phyloP scores from a whole-genome alignment of 2,329 filamentous ascomycete genomes.

The Botrytis pseudocinerea region DNA sequence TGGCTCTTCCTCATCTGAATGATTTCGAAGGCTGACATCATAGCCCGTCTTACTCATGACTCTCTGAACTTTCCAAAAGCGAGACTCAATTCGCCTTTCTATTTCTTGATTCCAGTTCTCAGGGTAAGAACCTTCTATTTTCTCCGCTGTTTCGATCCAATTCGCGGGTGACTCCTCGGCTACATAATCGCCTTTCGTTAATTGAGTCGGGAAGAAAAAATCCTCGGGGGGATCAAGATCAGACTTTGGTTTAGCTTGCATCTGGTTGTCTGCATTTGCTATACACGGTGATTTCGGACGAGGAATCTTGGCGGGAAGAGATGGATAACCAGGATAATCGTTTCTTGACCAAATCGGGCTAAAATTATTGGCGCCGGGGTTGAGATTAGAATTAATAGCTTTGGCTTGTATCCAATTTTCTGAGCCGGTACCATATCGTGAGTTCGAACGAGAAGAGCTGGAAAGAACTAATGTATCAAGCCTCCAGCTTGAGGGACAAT shows the following conservation, averaged over 20 bases:
- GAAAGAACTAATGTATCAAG: too few relatives aligned
- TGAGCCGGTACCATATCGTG: not conserved
- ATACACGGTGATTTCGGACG: not conserved
- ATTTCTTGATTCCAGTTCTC: not conserved
- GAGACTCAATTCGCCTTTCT: not conserved
- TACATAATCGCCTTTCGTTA: not conserved
- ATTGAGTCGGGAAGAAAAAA: not conserved
- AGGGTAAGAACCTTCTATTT: not conserved
- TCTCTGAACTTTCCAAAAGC: not conserved
- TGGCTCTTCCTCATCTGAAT: not conserved
- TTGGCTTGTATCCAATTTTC: not conserved
- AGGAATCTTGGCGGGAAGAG: not conserved
- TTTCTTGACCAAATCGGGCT: not conserved
- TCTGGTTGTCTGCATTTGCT: not conserved
- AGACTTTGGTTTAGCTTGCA: not conserved
- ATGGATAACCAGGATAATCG: not conserved
- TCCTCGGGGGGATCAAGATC: not conserved
- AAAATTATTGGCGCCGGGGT: not conserved
- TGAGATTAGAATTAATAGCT: not conserved
- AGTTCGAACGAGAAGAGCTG: not conserved
- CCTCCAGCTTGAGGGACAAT: not conserved
- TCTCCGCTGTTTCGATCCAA: not conserved
- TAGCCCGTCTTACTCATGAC: not conserved
- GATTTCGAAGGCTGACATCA: not conserved
- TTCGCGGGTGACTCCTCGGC: not conserved